Conservation (phyloP, 108 stramenopile genomes). For the Conticribra guillardii region DNA sequence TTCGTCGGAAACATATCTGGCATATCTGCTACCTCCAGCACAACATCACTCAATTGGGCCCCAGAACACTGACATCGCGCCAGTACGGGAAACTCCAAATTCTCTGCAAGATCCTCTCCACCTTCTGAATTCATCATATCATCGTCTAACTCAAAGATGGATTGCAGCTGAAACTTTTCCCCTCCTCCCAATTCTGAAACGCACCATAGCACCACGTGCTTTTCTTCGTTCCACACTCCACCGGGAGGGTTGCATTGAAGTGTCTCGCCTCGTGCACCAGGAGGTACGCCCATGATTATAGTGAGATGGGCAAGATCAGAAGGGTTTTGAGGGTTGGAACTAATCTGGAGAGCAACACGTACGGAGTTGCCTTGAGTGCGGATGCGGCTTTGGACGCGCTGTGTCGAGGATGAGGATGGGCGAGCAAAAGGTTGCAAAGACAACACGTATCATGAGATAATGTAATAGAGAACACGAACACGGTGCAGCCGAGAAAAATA, state of each 20-base stretch:
- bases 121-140: slow-evolving; percentile 20
- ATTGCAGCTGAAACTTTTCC: slow-evolving; percentile 89
- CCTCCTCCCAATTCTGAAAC: slow-evolving; percentile 80
- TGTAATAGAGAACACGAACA: not conserved
- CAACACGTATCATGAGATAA: not conserved
- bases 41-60: slow-evolving; percentile 81
- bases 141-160: slow-evolving; percentile 66
- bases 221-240: slow-evolving; percentile 83
- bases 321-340: slow-evolving; percentile 88
- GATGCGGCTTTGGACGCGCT: slow-evolving; percentile 85
- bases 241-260: slow-evolving; percentile 81
- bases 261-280: slow-evolving; percentile 65
- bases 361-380: slow-evolving; percentile 62
- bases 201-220: slow-evolving; percentile 86
- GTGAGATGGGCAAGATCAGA: slow-evolving; percentile 79
- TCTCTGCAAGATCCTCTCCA: slow-evolving; percentile 34
- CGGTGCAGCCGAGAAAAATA: not conserved
- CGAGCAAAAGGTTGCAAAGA: slow-evolving; percentile 2
- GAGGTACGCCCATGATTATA: slow-evolving; percentile 83
- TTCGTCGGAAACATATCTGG: slow-evolving; percentile 63
- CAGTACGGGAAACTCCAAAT: slow-evolving; percentile 80
- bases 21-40: slow-evolving; percentile 63
- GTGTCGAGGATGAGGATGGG: not conserved
- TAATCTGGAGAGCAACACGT: slow-evolving; percentile 86
- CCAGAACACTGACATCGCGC: slow-evolving; percentile 84